Percentiles rank a stretch among this genome's conserved stretches.
These are phyloP conservation scores for Infundibulicybe gibba DNA, from an alignment of 768 basidiomycete genomes.

Conservation along the genomic window DNA sequence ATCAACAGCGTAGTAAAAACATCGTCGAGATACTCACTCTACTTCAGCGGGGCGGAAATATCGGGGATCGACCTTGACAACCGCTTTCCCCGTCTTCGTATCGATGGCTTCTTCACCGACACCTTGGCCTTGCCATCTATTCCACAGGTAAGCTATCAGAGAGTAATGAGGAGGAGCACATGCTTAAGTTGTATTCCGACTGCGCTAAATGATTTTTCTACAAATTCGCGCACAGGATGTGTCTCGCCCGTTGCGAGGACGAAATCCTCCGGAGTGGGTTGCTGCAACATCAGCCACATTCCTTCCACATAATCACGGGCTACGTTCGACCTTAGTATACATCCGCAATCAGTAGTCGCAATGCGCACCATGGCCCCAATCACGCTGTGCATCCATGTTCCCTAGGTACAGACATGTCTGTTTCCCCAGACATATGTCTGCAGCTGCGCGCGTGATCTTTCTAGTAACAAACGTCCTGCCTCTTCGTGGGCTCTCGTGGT, in stretches of 20 bases:
- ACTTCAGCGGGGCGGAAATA: conserved; percentile 98
- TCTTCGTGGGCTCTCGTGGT: conserved; percentile 94
- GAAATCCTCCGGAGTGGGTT: conserved; percentile 79
- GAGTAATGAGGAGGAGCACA: conserved; percentile 14
- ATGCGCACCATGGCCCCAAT: conserved; percentile 91
- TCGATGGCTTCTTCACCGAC: conserved; percentile 77
- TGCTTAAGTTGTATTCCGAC: conserved; percentile 68
- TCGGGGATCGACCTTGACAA: conserved; percentile 82
- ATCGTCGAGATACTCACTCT: conserved; percentile 54
- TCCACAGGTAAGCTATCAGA: conserved; percentile 1
- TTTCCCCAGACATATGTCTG: conserved; percentile 89
- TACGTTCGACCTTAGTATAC: conserved; percentile 17
- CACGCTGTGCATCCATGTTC: conserved; percentile 91
- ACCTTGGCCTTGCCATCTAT: conserved; percentile 77
- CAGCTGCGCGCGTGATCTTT: conserved; percentile 90
- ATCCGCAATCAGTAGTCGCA: background rate
- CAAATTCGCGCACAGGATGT: conserved; percentile 90
- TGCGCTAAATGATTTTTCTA: conserved; percentile 78
- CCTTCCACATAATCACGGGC: conserved; percentile 93
- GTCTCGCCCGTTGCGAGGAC: conserved; percentile 97
- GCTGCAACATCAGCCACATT: conserved; percentile 97
- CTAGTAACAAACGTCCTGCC: conserved; percentile 95
- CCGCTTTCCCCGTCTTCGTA: conserved; percentile 57
- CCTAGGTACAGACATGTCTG: conserved; percentile 90
- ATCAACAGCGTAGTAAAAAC: conserved; percentile 1